phyloP scores from a whole-genome alignment of 1,284 basidiomycete genomes.

The Microstroma glucosiphilum region DNA sequence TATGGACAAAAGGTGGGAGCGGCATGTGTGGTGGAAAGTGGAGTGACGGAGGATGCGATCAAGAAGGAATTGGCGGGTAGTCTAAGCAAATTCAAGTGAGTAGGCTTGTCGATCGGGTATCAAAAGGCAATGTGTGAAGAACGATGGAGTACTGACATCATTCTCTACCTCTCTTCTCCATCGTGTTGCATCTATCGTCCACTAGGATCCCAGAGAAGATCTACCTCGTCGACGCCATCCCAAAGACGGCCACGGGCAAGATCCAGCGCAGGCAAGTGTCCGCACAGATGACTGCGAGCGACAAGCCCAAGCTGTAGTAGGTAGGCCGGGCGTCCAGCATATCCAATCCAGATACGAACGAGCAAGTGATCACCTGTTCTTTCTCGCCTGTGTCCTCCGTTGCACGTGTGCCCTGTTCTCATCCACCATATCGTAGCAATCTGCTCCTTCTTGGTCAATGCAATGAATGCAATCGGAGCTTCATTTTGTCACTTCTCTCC shows the following conservation, averaged over 20 bases:
- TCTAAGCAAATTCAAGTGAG: constrained; percentile 49
- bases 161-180: background rate
- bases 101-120: background rate
- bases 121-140: background rate
- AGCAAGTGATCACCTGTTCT: too few relatives aligned
- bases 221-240: constrained; percentile 50
- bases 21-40: constrained; percentile 39
- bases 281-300: constrained; percentile 25
- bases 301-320: background rate
- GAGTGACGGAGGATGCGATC: constrained; percentile 31
- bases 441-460: too few relatives aligned
- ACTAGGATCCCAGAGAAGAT: constrained; percentile 46
- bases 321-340: too few relatives aligned
- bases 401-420: too few relatives aligned
- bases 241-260: constrained; percentile 51
- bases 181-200: background rate
- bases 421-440: too few relatives aligned
- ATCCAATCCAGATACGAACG: too few relatives aligned
- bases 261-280: constrained; percentile 46
- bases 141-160: background rate
- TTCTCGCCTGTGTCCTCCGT: too few relatives aligned
- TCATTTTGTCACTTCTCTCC: too few relatives aligned
- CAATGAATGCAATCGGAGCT: too few relatives aligned
- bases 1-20: constrained; percentile 52
- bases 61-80: constrained; percentile 34